Conservation (phyloP, 345 rosid genomes). For the Carallia pectinifolia region DNA sequence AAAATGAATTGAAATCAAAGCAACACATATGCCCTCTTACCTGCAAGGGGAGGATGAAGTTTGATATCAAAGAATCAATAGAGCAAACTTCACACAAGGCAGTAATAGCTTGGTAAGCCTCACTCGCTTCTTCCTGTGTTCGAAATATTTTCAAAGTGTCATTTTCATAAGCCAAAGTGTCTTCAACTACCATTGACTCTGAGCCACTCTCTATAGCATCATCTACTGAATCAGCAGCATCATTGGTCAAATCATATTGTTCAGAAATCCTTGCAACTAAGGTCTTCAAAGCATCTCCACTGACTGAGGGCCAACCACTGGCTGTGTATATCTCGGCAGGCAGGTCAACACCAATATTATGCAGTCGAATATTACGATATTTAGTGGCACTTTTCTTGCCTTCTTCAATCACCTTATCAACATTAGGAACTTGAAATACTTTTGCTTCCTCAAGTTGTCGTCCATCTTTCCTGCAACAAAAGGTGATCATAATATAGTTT, state of each 20-base stretch:
- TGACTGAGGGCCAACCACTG: conserved; percentile 83
- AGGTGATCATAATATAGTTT: conserved; percentile 9
- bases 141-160: conserved; percentile 49
- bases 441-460: conserved; percentile 45
- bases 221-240: conserved; percentile 32
- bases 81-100: conserved; percentile 92
- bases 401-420: conserved; percentile 70
- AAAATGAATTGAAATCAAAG: too few species aligned
- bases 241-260: conserved; percentile 49
- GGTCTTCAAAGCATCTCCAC: conserved; percentile 68
- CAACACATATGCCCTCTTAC: conserved; percentile 28
- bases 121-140: conserved; percentile 57
- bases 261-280: conserved; percentile 83
- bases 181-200: conserved; percentile 25
- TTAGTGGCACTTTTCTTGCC: conserved; percentile 79
- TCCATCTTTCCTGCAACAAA: conserved; percentile 45
- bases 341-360: conserved; percentile 43
- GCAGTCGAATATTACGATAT: conserved; percentile 59
- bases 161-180: conserved; percentile 52
- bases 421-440: conserved; percentile 63
- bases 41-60: conserved; percentile 94
- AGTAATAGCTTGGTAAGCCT: conserved; percentile 91
- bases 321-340: conserved; percentile 66
- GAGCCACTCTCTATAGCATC: conserved; percentile 29
- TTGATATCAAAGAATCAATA: conserved; percentile 86